Conservation (phyloP, 805 yeast species). For the Kuraishia piskuri region DNA sequence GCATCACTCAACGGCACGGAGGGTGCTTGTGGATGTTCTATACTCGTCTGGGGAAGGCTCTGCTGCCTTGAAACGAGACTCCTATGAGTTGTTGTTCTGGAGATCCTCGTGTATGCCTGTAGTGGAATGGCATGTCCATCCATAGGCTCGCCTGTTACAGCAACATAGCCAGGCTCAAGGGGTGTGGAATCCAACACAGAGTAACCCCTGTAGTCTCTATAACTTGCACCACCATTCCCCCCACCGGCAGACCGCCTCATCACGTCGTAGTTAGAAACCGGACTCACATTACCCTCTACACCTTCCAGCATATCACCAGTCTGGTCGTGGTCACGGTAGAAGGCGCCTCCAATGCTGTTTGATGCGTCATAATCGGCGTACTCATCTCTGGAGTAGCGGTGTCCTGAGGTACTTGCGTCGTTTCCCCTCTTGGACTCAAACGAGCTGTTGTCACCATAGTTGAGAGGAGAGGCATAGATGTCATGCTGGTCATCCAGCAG, state of each 20-base stretch:
- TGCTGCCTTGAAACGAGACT: background rate
- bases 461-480: background rate
- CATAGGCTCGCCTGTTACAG: background rate
- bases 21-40: background rate
- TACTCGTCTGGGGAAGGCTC: background rate
- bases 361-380: background rate
- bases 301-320: background rate
- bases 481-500: background rate
- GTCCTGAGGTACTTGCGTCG: background rate
- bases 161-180: background rate
- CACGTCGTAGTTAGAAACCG: background rate
- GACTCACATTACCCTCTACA: background rate
- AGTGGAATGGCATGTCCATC: background rate
- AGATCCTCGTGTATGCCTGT: background rate
- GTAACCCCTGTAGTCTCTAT: background rate
- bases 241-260: background rate
- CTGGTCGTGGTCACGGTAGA: background rate
- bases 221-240: background rate
- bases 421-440: background rate
- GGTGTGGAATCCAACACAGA: background rate
- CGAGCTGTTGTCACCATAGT: constrained; percentile 1
- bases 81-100: background rate
- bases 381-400: background rate
- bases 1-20: too few species aligned
- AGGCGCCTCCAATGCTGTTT: background rate